Conservation (phyloP, 768 basidiomycete species). For the Lactarius pseudohatsudake region DNA sequence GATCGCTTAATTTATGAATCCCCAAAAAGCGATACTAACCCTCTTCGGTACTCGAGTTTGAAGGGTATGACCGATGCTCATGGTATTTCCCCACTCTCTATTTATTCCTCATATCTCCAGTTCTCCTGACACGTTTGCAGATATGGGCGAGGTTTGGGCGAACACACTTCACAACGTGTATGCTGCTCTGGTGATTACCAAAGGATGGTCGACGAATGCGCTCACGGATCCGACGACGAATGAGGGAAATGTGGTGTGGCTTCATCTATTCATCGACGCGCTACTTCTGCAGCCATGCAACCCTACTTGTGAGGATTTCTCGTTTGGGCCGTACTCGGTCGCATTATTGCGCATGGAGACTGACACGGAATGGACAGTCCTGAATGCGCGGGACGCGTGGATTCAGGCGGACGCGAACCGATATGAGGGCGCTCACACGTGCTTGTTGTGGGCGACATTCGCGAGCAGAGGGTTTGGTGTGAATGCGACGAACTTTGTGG, state of each 20-base stretch:
- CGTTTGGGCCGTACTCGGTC: neutral
- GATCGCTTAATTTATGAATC: conserved; percentile 3
- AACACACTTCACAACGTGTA: conserved; percentile 43
- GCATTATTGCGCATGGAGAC: neutral
- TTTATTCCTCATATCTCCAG: neutral
- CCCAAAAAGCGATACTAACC: conserved; percentile 37
- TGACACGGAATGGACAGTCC: conserved; percentile 34
- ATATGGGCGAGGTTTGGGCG: conserved; percentile 60
- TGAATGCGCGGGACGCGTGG: conserved; percentile 51
- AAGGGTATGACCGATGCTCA: conserved; percentile 47
- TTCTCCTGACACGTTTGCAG: conserved; percentile 29
- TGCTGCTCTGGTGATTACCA: conserved; percentile 33
- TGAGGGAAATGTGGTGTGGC: conserved; percentile 52
- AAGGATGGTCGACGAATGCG: conserved; percentile 36
- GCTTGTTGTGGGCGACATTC: conserved; percentile 47
- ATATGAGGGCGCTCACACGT: conserved; percentile 46
- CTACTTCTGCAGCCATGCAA: conserved; percentile 48
- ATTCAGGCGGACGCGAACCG: conserved; percentile 53
- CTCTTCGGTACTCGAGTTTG: conserved; percentile 45
- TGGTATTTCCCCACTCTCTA: conserved; percentile 34
- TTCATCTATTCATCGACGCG: conserved; percentile 52
- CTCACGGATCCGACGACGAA: conserved; percentile 42
- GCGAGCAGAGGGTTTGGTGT: conserved; percentile 51
- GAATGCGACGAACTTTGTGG: conserved; percentile 37
- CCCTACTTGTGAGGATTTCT: conserved; percentile 45